Percentiles rank a stretch among this genome's conserved stretches.
These are phyloP conservation scores for Golubevia sp. DNA, from an alignment of 1,284 basidiomycete genomes.

Conservation along the genomic window DNA sequence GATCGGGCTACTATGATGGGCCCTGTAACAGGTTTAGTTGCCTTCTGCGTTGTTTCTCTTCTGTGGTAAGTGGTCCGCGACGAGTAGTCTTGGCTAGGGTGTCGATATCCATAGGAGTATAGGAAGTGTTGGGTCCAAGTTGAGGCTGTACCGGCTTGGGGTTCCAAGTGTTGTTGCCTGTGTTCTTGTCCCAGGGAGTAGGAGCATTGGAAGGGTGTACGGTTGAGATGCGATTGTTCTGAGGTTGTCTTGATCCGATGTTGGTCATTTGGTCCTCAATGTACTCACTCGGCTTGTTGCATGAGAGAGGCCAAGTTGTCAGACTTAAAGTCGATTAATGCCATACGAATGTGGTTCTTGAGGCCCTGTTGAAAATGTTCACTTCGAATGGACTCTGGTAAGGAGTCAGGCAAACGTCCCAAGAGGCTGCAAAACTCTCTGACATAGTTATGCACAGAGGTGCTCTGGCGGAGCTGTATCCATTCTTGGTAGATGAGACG, in stretches of 20 bases:
- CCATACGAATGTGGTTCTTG: slow-evolving; percentile 1
- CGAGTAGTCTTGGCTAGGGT: neutral
- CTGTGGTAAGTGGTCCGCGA: slow-evolving; percentile 4
- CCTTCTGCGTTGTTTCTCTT: neutral
- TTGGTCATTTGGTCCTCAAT: slow-evolving; percentile 1
- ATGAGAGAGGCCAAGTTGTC: neutral
- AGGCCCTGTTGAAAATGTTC: slow-evolving; percentile 5
- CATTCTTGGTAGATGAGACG: neutral
- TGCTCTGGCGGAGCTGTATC: neutral
- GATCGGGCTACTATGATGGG: too few species aligned
- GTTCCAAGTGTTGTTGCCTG: neutral
- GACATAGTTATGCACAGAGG: slow-evolving; percentile 1
- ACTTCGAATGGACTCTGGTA: neutral
- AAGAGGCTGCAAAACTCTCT: neutral
- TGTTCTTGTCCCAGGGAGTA: neutral
- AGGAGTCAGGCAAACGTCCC: neutral
- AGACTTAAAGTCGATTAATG: neutral
- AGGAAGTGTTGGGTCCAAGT: neutral
- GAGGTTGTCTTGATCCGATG: neutral
- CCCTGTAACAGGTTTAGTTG: too few species aligned
- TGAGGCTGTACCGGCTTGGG: slow-evolving; percentile 1
- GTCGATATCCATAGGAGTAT: neutral
- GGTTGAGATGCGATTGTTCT: too few species aligned
- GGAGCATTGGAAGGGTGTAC: too few species aligned
- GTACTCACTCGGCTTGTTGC: slow-evolving; percentile 3